Evolutionary conservation across 176 grass and related monocot species (phyloP).

Genomic region (Aegilops longissima): DNA sequence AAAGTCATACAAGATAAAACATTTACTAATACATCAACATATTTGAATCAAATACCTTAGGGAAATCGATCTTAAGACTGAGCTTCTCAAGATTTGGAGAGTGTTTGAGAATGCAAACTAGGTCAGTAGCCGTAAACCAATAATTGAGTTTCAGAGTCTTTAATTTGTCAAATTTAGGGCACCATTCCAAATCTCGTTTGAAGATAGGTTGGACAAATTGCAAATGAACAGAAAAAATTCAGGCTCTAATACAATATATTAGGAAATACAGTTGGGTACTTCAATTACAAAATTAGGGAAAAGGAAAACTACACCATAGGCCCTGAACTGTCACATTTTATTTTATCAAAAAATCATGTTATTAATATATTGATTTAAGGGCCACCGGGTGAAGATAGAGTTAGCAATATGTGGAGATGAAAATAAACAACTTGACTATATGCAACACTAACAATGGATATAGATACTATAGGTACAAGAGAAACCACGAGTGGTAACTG

Average conservation of each 20-base stretch:
- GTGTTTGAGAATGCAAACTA: background rate
- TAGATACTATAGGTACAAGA: background rate
- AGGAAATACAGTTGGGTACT: background rate
- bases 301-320: background rate
- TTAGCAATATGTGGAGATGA: background rate
- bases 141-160: background rate
- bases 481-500: too few relatives aligned
- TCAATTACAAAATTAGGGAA: background rate
- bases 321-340: too few relatives aligned
- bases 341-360: too few relatives aligned
- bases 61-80: background rate
- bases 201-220: background rate
- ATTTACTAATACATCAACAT: background rate
- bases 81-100: background rate
- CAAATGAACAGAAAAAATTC: background rate
- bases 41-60: background rate
- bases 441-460: background rate
- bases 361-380: too few relatives aligned
- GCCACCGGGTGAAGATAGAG: background rate
- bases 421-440: background rate
- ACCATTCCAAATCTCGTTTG: background rate
- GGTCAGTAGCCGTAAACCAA: background rate
- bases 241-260: background rate
- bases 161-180: background rate
- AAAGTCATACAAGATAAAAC: background rate